Evolutionary conservation across 73 alveolate species (phyloP).

Genomic region (Blepharisma japonicum): DNA sequence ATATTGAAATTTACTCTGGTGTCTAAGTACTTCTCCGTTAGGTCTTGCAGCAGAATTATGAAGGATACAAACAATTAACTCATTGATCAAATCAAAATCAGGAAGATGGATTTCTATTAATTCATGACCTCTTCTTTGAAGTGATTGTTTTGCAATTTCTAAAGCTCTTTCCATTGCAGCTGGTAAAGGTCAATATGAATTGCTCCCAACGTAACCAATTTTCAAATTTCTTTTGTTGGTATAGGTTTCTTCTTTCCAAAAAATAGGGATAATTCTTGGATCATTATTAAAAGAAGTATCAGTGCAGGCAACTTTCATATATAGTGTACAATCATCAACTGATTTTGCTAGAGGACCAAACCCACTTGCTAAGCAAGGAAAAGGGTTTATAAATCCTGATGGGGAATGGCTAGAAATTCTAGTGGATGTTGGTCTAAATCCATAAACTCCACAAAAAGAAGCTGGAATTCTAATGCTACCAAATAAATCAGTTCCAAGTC

Average conservation of each 20-base stretch:
- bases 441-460: slow-evolving; percentile 72
- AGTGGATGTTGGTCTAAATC: slow-evolving; percentile 68
- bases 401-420: slow-evolving; percentile 37
- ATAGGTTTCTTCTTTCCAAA: not conserved
- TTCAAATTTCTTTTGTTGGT: not conserved
- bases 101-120: not conserved
- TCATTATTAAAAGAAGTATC: not conserved
- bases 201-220: not conserved
- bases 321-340: not conserved
- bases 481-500: slow-evolving; percentile 75
- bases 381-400: no score
- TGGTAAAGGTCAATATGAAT: not conserved
- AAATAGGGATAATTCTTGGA: not conserved
- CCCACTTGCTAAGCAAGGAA: no score
- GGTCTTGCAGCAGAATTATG: no score
- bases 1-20: no score
- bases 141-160: not conserved
- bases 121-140: not conserved
- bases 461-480: slow-evolving; percentile 81
- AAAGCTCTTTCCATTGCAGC: not conserved
- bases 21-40: no score
- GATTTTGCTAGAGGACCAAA: not conserved
- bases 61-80: no score
- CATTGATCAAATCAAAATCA: no score
- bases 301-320: not conserved